Percentiles rank a stretch among this genome's conserved stretches.
Evolutionary conservation across 2,329 filamentous ascomycete species (phyloP).

Genomic region (Cladobotryum protrusum): DNA sequence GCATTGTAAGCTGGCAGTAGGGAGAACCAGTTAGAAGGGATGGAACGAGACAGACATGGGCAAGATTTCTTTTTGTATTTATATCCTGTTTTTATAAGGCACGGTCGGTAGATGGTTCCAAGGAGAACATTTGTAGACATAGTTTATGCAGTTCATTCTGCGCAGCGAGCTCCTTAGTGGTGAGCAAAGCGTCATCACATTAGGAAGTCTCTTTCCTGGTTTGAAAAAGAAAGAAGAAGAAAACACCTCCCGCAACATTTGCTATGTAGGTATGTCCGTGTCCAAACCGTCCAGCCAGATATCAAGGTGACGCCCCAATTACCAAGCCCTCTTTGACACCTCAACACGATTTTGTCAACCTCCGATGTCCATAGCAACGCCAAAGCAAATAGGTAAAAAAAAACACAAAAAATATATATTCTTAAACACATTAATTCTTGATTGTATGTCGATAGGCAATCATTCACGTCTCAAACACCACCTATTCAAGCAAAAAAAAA

Average conservation of each 20-base stretch:
- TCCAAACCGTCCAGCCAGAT: no score
- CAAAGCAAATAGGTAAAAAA: neutral
- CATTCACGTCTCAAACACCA: no score
- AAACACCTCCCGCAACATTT: no score
- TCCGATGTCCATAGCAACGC: neutral
- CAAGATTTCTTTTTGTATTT: neutral
- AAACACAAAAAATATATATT: neutral
- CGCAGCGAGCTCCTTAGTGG: neutral
- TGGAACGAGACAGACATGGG: no score
- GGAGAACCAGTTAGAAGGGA: neutral
- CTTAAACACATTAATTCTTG: neutral
- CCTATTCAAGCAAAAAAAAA: neutral
- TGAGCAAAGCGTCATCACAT: no score
- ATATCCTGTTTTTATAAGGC: neutral
- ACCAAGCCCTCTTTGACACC: no score
- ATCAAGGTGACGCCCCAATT: no score
- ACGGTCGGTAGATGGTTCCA: neutral
- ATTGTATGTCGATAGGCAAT: neutral
- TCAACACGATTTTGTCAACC: no score
- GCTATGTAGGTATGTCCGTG: no score
- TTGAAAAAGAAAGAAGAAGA: no score
- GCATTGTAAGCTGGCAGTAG: conserved; percentile 1
- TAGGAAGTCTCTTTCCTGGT: no score
- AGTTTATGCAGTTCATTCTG: neutral
- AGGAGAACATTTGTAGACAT: neutral